Conservation (phyloP, 768 basidiomycete genomes). For the Tricholoma matsutake region DNA sequence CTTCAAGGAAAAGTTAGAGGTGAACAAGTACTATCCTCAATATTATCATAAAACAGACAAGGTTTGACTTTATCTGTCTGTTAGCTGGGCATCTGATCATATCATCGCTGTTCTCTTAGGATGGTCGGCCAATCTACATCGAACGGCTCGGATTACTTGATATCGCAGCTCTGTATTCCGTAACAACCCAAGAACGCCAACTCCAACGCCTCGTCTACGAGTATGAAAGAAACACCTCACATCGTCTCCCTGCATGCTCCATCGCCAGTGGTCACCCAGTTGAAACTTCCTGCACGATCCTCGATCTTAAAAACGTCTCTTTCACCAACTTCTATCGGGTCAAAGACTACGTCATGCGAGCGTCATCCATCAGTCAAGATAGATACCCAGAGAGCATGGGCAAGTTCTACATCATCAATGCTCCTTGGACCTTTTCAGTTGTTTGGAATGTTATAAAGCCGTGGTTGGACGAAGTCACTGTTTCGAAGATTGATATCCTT, state of each 20-base stretch:
- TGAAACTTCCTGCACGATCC: slow-evolving; percentile 96
- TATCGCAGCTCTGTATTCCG: slow-evolving; percentile 73
- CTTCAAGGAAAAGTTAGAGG: slow-evolving; percentile 77
- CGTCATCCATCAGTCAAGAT: slow-evolving; percentile 81
- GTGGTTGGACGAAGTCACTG: slow-evolving; percentile 95
- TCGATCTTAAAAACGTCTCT: slow-evolving; percentile 76
- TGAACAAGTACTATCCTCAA: slow-evolving; percentile 93
- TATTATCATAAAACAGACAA: slow-evolving; percentile 96
- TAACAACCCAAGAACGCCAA: slow-evolving; percentile 85
- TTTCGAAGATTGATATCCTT: slow-evolving; percentile 90
- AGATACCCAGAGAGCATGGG: slow-evolving; percentile 95
- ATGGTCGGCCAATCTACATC: slow-evolving; percentile 94
- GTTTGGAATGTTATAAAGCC: slow-evolving; percentile 89
- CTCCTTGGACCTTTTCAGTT: slow-evolving; percentile 87
- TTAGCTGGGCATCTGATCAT: slow-evolving; percentile 3
- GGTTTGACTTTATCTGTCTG: slow-evolving; percentile 38
- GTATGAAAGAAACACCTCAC: slow-evolving; percentile 84
- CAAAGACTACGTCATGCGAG: slow-evolving; percentile 84
- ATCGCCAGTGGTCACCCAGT: slow-evolving; percentile 74
- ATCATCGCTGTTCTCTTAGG: slow-evolving; percentile 40
- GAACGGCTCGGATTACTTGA: slow-evolving; percentile 91
- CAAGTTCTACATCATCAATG: slow-evolving; percentile 98
- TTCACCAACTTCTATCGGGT: slow-evolving; percentile 84
- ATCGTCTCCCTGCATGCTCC: slow-evolving; percentile 81
- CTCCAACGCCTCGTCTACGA: slow-evolving; percentile 86